Percentiles rank a stretch among this genome's conserved stretches.
These are phyloP conservation scores for Crepidotus variabilis DNA, from an alignment of 768 basidiomycete genomes.

Conservation along the genomic window DNA sequence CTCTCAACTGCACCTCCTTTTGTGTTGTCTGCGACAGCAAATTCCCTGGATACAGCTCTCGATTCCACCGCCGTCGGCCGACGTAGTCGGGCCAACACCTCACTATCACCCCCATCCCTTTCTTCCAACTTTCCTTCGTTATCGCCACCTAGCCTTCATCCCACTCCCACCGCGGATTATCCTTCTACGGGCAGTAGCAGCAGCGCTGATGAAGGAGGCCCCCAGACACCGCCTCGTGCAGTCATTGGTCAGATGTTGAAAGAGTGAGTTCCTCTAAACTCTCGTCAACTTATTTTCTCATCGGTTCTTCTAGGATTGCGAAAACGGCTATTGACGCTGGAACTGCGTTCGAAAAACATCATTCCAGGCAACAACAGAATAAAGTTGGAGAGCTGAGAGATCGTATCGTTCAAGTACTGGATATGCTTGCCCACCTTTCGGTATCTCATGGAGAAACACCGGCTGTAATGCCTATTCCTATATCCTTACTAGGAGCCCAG, in stretches of 20 bases:
- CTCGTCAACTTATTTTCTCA: slow-evolving; percentile 14
- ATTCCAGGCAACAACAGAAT: slow-evolving; percentile 41
- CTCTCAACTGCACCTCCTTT: slow-evolving; percentile 31
- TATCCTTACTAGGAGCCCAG: slow-evolving; percentile 9
- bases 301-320: slow-evolving; percentile 43
- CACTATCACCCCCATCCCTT: slow-evolving; percentile 24
- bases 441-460: slow-evolving; percentile 17
- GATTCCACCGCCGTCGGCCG: slow-evolving; percentile 30
- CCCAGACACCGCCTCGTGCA: slow-evolving; percentile 20
- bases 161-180: slow-evolving; percentile 14
- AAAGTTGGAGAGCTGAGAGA: slow-evolving; percentile 55
- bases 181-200: slow-evolving; percentile 14
- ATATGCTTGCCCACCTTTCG: slow-evolving; percentile 46
- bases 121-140: slow-evolving; percentile 19
- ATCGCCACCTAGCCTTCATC: slow-evolving; percentile 10
- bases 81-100: slow-evolving; percentile 38
- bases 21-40: slow-evolving; percentile 33
- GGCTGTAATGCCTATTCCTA: slow-evolving; percentile 10
- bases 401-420: slow-evolving; percentile 49
- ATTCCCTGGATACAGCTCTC: slow-evolving; percentile 41
- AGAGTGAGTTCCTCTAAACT: slow-evolving; percentile 36
- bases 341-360: slow-evolving; percentile 43
- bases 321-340: slow-evolving; percentile 57
- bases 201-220: slow-evolving; percentile 17
- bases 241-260: slow-evolving; percentile 45